Conservation (phyloP, 2,329 filamentous ascomycete genomes). For the Verticillium dahliae region DNA sequence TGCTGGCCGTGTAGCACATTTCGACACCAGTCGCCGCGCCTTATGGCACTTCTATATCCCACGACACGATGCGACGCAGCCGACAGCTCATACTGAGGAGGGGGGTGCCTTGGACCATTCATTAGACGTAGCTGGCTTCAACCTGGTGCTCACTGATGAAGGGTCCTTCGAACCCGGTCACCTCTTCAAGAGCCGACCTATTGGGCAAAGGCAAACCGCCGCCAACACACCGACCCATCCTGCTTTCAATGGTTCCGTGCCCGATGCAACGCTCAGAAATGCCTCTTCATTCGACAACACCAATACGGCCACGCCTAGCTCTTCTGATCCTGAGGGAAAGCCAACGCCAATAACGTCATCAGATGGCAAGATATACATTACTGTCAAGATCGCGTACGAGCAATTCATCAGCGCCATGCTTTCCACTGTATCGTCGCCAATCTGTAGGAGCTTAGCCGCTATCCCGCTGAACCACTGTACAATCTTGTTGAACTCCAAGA, state of each 20-base stretch:
- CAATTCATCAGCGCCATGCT: slow-evolving; percentile 47
- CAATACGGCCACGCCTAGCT: slow-evolving; percentile 16
- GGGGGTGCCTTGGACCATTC: slow-evolving; percentile 26
- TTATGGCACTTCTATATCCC: slow-evolving; percentile 50
- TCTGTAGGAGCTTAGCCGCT: slow-evolving; percentile 41
- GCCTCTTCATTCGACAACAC: slow-evolving; percentile 16
- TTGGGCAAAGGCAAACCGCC: slow-evolving; percentile 7
- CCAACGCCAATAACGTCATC: slow-evolving; percentile 9
- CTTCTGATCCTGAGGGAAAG: slow-evolving; percentile 11
- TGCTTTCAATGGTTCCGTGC: slow-evolving; percentile 30
- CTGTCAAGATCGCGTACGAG: slow-evolving; percentile 42
- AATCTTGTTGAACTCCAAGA: slow-evolving; percentile 31
- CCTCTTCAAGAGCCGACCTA: slow-evolving; percentile 37
- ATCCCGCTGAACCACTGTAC: slow-evolving; percentile 48
- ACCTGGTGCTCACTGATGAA: slow-evolving; percentile 39
- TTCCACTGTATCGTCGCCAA: slow-evolving; percentile 40
- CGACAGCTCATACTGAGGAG: slow-evolving; percentile 10
- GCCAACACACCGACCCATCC: slow-evolving; percentile 40
- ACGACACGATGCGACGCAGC: slow-evolving; percentile 27
- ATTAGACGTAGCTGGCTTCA: slow-evolving; percentile 37
- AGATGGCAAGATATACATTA: slow-evolving; percentile 11
- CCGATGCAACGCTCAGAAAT: slow-evolving; percentile 28
- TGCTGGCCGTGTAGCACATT: slow-evolving; percentile 46
- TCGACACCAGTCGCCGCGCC: slow-evolving; percentile 41
- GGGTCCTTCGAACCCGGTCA: slow-evolving; percentile 42